Evolutionary conservation across 306 rosid genomes (phyloP).

Genomic region (Castanea crenata): DNA sequence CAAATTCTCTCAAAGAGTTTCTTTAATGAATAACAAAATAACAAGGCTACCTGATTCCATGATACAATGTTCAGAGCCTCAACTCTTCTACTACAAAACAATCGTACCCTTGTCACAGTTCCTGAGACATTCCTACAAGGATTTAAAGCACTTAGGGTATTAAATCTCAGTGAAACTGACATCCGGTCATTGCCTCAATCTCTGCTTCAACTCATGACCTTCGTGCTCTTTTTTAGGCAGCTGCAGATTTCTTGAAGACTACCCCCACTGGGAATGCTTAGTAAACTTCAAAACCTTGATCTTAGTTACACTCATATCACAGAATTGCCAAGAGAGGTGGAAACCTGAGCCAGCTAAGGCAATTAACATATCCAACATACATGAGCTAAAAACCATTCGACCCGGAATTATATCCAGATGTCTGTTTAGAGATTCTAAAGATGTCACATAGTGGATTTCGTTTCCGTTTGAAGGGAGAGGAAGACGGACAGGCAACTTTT

Average conservation of each 20-base stretch:
- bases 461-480: not conserved
- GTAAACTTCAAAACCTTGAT: constrained; percentile 17
- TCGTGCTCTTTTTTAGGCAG: constrained; percentile 3
- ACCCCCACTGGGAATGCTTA: constrained; percentile 5
- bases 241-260: constrained; percentile 14
- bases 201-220: constrained; percentile 7
- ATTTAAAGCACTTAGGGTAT: constrained; percentile 10
- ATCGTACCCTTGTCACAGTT: not conserved
- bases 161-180: constrained; percentile 3
- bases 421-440: constrained; percentile 15
- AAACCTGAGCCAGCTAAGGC: constrained; percentile 14
- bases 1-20: constrained; percentile 5
- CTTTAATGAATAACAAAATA: constrained; percentile 15
- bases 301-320: constrained; percentile 4
- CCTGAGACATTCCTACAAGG: constrained; percentile 8
- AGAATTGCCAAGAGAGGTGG: constrained; percentile 15
- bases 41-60: not conserved
- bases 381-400: constrained; percentile 2
- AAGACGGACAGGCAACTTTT: not conserved
- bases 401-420: constrained; percentile 8
- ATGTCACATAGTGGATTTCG: constrained; percentile 6
- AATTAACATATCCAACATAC: constrained; percentile 13
- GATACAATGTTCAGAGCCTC: constrained; percentile 8
- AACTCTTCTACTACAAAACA: constrained; percentile 9
- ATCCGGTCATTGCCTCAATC: constrained; percentile 3